A percentile compares a stretch with the other conserved stretches of the same genome.
phyloP scores from a whole-genome alignment of 2,329 filamentous ascomycete genomes.

The Rutstroemia sp. region DNA sequence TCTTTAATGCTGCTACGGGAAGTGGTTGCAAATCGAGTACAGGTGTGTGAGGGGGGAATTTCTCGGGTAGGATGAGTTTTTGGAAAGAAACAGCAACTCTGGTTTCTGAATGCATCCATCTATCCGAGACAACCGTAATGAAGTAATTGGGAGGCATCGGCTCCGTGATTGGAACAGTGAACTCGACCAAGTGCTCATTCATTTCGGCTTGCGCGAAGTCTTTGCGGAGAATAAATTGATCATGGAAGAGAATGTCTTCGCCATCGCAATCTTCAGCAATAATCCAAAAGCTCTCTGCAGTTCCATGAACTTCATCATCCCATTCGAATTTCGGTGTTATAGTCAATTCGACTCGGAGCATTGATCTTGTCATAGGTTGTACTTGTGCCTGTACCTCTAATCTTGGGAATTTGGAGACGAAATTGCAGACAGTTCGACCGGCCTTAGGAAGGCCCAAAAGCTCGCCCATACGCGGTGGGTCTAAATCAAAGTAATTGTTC shows the following conservation, averaged over 20 bases:
- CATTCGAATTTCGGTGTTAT: constrained; percentile 94
- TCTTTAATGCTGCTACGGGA: constrained; percentile 82
- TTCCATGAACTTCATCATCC: constrained; percentile 84
- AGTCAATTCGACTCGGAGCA: constrained; percentile 83
- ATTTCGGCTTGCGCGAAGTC: constrained; percentile 80
- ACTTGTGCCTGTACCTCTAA: constrained; percentile 90
- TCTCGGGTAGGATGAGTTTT: constrained; percentile 88
- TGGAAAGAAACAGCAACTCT: constrained; percentile 90
- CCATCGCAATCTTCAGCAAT: constrained; percentile 96
- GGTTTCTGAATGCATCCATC: constrained; percentile 98
- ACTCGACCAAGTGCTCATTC: constrained; percentile 92
- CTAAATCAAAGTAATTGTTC: constrained; percentile 90
- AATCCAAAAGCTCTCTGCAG: constrained; percentile 92
- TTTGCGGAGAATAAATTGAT: constrained; percentile 85
- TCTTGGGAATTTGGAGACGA: constrained; percentile 89
- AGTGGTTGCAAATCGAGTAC: constrained; percentile 87
- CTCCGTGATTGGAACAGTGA: constrained; percentile 92
- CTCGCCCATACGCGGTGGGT: constrained; percentile 94
- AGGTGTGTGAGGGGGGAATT: constrained; percentile 90
- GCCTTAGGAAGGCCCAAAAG: constrained; percentile 84
- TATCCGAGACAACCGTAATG: constrained; percentile 85
- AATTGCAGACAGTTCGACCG: constrained; percentile 73
- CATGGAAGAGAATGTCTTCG: constrained; percentile 90
- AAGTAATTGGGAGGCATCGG: constrained; percentile 99
- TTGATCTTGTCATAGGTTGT: constrained; percentile 87